Base-by-base conservation (phyloP, 2,329 filamentous ascomycete genomes). In the Aspergillus viridinutans region DNA sequence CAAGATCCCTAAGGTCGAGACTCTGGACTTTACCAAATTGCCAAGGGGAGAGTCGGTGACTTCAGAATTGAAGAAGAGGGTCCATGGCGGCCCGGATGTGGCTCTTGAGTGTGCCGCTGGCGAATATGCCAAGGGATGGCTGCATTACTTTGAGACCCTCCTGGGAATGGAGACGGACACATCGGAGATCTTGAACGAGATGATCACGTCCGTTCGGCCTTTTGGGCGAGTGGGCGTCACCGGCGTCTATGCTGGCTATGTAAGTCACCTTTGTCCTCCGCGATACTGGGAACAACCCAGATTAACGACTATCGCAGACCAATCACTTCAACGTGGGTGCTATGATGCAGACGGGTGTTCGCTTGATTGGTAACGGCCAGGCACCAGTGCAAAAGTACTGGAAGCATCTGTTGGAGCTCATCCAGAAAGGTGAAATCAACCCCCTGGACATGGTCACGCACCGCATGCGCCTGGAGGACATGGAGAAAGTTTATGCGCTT, bases 251-350 rank as follows among this genome's bases (percentile, higher is more conserved):
- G 82, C 83, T 40, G 83, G 83, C 29, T 86, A 78, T 69, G 79
- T 81, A 72, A 69, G 79, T 77, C 17, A 25, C n/a, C 23, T 45
- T 45, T 17, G 10, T n/a, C 32, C 25, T 51, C 25, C 45, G 35
- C 23, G 14, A 26, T 47, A 6, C 28, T 53, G 14, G 7, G 9
- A 48, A 54, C 26, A 6, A 26, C 10, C 21, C 12, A 21, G 28
- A 21, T 40, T 47, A 26, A 51, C 38, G 20, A 64, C 62, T 52
- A 9, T 47, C 10, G 1, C 61, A 87, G 82, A 90, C 87, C 23
- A 92, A 91, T 74, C 88, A 90, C 72, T 90, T 93, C 80, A 90
- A 90, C 74, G 86, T 93, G 64, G 90, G 91, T 9, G 86, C 89
- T 0, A 70, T 95, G 14, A 95, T 95, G 90, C 85, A 95, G 75